Base-by-base conservation (phyloP, 2,329 filamentous ascomycete species). In the Sporothrix sp. region DNA sequence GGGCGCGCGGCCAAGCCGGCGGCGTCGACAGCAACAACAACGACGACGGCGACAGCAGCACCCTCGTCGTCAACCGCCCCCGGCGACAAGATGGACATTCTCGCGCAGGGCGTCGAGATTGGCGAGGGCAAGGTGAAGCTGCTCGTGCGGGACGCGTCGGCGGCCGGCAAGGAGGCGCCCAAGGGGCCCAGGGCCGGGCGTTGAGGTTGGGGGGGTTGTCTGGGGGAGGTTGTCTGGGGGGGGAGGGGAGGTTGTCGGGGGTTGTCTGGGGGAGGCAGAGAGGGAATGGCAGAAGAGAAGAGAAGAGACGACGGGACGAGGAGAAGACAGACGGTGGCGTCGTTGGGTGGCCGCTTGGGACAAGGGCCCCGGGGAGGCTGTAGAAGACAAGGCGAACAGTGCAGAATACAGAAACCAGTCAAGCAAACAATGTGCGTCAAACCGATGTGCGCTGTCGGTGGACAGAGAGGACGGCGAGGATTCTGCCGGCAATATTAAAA, bases 91-190 rank as follows among this genome's bases (percentile, higher is more conserved):
- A 67, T 73, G 25, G 79, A 82, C 60, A 78, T 83, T 53, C 67
- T 83, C 42, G 75, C 76, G 57, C 77, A 82, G 62, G 79, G 79
- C n/a, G 75, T 82, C 38, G 79, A 83, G 66, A 82, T 83, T 61
- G 79, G 79, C 27, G 78, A 81, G 53, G 80, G 80, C 57, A 83
- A 82, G 65, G 79, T 84, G 50, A 73, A 78, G 64, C 70, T 84
- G 59, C 67, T 84, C 56, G 80, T 84, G 50, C 71, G 80, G 58
- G 79, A 73, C 56, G 61, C 64, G 28, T 62, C 63, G 39, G 49
- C 44, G 16, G 32, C 32, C n/a, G n/a, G n/a, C 25, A 40, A 46
- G 36, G 43, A 45, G 7, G 43, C 33, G 20, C 43, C 42, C 10
- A 45, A 36, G 20, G 43, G 20, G 6, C 6, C 18, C n/a, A 35